Conservation (phyloP, 306 rosid species). For the Luffa aegyptiaca region DNA sequence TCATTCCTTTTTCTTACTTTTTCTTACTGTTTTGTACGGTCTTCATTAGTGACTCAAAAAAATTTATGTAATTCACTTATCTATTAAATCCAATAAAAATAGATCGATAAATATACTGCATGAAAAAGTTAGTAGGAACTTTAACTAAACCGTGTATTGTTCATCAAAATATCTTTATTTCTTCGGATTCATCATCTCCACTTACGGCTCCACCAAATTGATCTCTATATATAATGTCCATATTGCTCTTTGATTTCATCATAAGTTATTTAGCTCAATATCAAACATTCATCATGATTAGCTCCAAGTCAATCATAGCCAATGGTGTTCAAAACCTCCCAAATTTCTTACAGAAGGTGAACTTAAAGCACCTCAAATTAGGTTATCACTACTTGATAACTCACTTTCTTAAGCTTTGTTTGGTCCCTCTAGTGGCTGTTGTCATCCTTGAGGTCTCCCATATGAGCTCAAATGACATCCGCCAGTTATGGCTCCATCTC, state of each 20-base stretch:
- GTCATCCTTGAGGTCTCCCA: constrained; percentile 24
- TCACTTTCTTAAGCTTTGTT: constrained; percentile 21
- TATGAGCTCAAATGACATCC: constrained; percentile 25
- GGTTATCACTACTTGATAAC: constrained; percentile 35
- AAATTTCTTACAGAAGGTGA: constrained; percentile 30
- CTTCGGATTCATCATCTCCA: no score
- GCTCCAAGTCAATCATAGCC: constrained; percentile 2
- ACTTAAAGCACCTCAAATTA: constrained; percentile 38
- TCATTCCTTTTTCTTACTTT: no score
- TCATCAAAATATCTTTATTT: no score
- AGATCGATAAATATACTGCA: no score
- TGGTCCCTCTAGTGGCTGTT: constrained; percentile 29
- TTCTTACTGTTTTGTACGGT: no score
- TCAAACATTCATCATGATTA: constrained; percentile 8
- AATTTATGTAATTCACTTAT: no score
- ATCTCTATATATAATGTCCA: not conserved
- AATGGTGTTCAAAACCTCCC: constrained; percentile 13
- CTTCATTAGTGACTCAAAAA: no score
- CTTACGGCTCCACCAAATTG: not conserved
- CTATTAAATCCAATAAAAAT: no score
- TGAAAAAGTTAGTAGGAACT: not conserved
- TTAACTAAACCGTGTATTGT: no score
- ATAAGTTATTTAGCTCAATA: no score
- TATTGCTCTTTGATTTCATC: no score
- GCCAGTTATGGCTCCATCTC: constrained; percentile 28